Evolutionary conservation across 495 filamentous ascomycete species (phyloP).

Genomic region (Penicillium riverlandense): DNA sequence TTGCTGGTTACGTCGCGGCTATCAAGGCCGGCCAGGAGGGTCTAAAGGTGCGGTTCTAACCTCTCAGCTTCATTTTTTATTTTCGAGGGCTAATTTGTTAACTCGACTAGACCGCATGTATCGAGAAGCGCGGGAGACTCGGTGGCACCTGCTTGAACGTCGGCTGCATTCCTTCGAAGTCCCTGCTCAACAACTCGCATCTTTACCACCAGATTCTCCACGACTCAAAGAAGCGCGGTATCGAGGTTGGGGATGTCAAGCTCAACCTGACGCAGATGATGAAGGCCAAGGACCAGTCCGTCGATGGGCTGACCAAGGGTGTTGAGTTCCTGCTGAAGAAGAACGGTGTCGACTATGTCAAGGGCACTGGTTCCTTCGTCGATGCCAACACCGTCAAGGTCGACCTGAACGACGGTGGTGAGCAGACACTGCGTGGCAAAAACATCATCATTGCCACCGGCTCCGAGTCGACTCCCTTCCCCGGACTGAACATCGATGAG

Average conservation of each 20-base stretch:
- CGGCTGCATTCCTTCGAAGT: constrained; percentile 98
- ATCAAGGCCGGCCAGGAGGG: constrained; percentile 99
- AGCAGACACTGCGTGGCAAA: constrained; percentile 77
- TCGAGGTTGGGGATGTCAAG: constrained; percentile 92
- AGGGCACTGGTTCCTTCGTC: constrained; percentile 79
- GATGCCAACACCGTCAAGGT: constrained; percentile 91
- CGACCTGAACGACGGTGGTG: constrained; percentile 81
- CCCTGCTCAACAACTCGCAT: constrained; percentile 98
- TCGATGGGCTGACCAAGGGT: constrained; percentile 86
- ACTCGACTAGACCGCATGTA: constrained; percentile 71
- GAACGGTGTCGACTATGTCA: constrained; percentile 95
- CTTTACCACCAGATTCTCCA: constrained; percentile 97
- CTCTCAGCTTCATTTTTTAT: neutral
- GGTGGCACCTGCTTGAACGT: constrained; percentile 98
- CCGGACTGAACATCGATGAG: constrained; percentile 92
- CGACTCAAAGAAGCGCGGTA: constrained; percentile 94
- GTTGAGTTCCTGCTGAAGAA: constrained; percentile 98
- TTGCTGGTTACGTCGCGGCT: constrained; percentile 96
- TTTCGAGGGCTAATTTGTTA: neutral
- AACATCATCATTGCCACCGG: constrained; percentile 98
- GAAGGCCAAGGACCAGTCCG: constrained; percentile 94
- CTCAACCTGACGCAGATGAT: constrained; percentile 93
- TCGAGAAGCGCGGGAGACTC: constrained; percentile 94
- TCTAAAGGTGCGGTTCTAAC: constrained; percentile 63
- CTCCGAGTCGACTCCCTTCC: constrained; percentile 90